Evolutionary conservation across 2,329 filamentous ascomycete genomes (phyloP).

Genomic region (Fusarium chlamydosporum): DNA sequence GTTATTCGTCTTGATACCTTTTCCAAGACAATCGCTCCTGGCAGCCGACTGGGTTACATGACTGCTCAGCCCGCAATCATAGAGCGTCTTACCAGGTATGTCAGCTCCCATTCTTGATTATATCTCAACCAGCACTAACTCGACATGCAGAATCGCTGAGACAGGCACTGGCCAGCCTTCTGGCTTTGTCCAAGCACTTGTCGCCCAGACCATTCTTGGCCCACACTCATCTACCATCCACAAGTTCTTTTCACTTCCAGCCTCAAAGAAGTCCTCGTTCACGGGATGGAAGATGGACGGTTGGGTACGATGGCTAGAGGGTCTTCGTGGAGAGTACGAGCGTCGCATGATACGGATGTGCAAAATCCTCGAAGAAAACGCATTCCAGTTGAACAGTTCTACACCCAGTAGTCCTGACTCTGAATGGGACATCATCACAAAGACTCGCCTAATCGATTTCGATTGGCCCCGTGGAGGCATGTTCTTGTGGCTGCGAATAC

Average conservation of each 20-base stretch:
- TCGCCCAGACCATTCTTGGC: slow-evolving; percentile 83
- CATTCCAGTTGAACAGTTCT: slow-evolving; percentile 75
- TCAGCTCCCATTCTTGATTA: background rate
- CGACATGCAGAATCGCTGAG: slow-evolving; percentile 75
- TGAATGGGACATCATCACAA: slow-evolving; percentile 83
- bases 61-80: slow-evolving; percentile 85
- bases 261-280: slow-evolving; percentile 64
- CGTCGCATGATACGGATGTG: slow-evolving; percentile 87
- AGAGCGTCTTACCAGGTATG: slow-evolving; percentile 71
- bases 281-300: slow-evolving; percentile 82
- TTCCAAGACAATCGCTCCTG: slow-evolving; percentile 91
- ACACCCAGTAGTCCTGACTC: slow-evolving; percentile 62
- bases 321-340: slow-evolving; percentile 87
- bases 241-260: slow-evolving; percentile 61
- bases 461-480: slow-evolving; percentile 88
- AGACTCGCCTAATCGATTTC: slow-evolving; percentile 81
- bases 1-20: slow-evolving; percentile 94
- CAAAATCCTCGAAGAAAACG: slow-evolving; percentile 76
- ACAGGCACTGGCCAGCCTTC: slow-evolving; percentile 85
- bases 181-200: slow-evolving; percentile 88
- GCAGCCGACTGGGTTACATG: slow-evolving; percentile 91
- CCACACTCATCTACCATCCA: slow-evolving; percentile 65
- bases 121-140: slow-evolving; percentile 15
- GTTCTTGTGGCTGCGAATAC: slow-evolving; percentile 87
- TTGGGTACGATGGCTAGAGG: slow-evolving; percentile 92